Conservation (phyloP, 192 early-diverging fungal genomes). For the Jimgerdemannia flammicorona region DNA sequence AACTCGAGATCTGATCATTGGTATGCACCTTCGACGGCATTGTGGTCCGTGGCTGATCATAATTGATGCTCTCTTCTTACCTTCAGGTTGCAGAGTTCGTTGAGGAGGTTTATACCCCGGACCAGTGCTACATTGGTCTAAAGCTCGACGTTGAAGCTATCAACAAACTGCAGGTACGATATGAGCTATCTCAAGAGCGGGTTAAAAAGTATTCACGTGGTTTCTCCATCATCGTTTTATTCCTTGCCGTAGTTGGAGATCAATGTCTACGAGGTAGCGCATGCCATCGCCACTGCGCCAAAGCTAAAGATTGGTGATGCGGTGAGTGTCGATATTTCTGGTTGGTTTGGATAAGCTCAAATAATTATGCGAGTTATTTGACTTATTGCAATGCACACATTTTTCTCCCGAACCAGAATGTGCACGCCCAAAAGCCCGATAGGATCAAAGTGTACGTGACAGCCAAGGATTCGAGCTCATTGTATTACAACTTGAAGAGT, state of each 20-base stretch:
- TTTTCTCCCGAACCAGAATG: constrained; percentile 35
- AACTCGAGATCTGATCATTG: not conserved
- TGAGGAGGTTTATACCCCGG: constrained; percentile 78
- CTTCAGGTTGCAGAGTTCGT: constrained; percentile 78
- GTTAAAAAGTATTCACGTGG: not conserved
- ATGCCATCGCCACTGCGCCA: constrained; percentile 72
- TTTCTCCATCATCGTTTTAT: not conserved
- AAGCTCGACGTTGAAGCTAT: constrained; percentile 85
- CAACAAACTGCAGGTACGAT: constrained; percentile 63
- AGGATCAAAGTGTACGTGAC: constrained; percentile 64
- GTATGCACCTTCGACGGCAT: not conserved
- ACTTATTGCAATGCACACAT: too few species aligned
- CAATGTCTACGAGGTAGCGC: constrained; percentile 66
- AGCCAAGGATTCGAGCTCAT: constrained; percentile 52
- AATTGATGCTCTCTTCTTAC: constrained; percentile 23
- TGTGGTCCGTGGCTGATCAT: not conserved
- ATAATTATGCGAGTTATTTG: not conserved
- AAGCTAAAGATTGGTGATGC: constrained; percentile 85
- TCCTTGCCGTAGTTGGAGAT: constrained; percentile 72
- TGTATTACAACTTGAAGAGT: constrained; percentile 73
- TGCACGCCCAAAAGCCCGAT: constrained; percentile 56
- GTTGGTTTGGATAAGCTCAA: not conserved
- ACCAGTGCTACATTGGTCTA: constrained; percentile 75
- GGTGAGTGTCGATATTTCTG: constrained; percentile 19
- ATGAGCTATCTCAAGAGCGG: constrained; percentile 3